Percentiles rank a stretch among this genome's conserved stretches.
phyloP scores from a whole-genome alignment of 1,284 basidiomycete genomes.

The Melampsora occidentalis region DNA sequence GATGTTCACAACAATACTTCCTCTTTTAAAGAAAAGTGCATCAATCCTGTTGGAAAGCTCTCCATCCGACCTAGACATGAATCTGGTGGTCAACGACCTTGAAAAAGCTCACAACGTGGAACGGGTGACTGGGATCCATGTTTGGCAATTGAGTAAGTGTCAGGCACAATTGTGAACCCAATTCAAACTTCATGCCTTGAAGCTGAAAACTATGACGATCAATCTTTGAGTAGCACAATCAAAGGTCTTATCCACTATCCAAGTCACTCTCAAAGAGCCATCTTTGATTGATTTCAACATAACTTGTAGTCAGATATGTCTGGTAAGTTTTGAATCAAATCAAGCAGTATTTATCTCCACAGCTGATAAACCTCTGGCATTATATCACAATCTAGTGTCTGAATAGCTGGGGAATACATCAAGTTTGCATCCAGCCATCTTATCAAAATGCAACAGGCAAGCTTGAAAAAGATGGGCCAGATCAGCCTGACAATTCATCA shows the following conservation, averaged over 20 bases:
- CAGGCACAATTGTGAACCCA: too few relatives aligned
- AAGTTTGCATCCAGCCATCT: constrained; percentile 2
- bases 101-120: constrained; percentile 1
- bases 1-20: neutral
- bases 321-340: neutral
- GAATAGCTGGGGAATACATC: neutral
- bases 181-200: too few relatives aligned
- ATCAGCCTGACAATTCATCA: constrained; percentile 1
- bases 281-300: neutral
- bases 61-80: neutral
- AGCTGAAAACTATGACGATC: neutral
- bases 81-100: neutral
- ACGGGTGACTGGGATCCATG: constrained; percentile 4
- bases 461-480: neutral
- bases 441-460: neutral
- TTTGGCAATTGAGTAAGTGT: constrained; percentile 5
- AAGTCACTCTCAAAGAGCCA: constrained; percentile 1
- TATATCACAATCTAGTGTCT: neutral
- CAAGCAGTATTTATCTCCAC: too few relatives aligned
- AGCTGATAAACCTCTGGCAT: too few relatives aligned
- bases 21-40: constrained; percentile 1
- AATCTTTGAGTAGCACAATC: neutral
- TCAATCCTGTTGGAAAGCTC: neutral
- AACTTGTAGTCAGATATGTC: constrained; percentile 1
- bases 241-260: neutral